Conservation (phyloP, 2,329 filamentous ascomycete species). For the Botryotinia globosa region DNA sequence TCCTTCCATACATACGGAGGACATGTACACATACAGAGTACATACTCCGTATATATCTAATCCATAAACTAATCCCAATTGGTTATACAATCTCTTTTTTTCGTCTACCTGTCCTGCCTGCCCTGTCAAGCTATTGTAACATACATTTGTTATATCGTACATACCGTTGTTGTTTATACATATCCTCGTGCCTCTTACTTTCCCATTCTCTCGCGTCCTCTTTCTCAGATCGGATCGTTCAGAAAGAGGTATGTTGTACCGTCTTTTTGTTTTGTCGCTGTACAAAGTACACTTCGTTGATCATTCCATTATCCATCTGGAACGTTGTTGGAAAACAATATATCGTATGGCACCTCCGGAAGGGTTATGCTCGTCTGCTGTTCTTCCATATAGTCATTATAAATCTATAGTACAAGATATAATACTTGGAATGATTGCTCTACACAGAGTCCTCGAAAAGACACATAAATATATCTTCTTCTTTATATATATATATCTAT, state of each 20-base stretch:
- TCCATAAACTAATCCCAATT: neutral
- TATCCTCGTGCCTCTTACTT: neutral
- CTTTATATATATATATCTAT: neutral
- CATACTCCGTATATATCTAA: neutral
- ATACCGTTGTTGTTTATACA: neutral
- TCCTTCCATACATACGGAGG: neutral
- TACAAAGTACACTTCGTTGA: neutral
- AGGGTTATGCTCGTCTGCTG: neutral
- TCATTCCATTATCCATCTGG: neutral
- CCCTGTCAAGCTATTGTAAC: slow-evolving; percentile 9
- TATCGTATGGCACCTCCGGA: neutral
- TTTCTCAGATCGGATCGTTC: neutral
- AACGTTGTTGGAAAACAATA: neutral
- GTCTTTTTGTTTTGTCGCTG: neutral
- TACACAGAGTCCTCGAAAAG: neutral
- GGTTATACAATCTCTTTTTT: neutral
- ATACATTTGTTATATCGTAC: neutral
- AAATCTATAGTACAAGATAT: neutral
- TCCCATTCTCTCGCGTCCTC: neutral
- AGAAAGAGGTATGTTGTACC: slow-evolving; percentile 6
- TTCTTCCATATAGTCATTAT: neutral
- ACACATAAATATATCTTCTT: neutral
- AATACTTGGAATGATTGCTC: neutral
- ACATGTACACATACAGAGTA: neutral
- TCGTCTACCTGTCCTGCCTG: neutral